These are phyloP conservation scores for Dalbergia oliveri DNA, from an alignment of 306 rosid species.

Conservation along the genomic window DNA sequence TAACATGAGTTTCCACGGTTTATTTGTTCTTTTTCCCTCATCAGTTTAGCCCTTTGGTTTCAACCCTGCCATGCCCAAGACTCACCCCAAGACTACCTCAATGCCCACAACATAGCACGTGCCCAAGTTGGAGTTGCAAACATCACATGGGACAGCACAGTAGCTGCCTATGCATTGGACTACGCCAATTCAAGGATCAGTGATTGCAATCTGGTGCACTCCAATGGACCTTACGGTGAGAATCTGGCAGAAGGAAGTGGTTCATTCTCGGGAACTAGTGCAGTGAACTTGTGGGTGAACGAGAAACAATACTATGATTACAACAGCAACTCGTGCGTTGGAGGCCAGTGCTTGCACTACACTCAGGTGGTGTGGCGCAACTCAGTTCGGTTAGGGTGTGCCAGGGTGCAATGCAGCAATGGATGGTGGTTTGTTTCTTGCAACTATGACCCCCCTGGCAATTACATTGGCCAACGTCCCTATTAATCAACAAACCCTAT, in stretches of 20 bases:
- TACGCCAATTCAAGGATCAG: conserved; percentile 22
- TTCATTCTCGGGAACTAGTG: conserved; percentile 14
- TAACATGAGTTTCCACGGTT: conserved; percentile 13
- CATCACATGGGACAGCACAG: conserved; percentile 43
- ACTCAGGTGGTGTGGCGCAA: conserved; percentile 60
- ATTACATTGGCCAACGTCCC: conserved; percentile 30
- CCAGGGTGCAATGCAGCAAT: conserved; percentile 49
- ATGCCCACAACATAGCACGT: conserved; percentile 47
- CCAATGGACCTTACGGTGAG: conserved; percentile 49
- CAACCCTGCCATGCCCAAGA: conserved; percentile 27
- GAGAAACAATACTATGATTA: conserved; percentile 46
- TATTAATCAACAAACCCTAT: not conserved
- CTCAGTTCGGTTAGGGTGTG: conserved; percentile 56
- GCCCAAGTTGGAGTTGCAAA: conserved; percentile 44
- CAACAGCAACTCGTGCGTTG: conserved; percentile 42
- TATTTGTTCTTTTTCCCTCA: conserved; percentile 19
- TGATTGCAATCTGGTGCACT: conserved; percentile 43
- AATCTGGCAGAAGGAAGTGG: conserved; percentile 47
- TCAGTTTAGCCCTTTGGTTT: not conserved
- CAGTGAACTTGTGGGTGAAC: conserved; percentile 50
- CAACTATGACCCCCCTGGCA: conserved; percentile 55
- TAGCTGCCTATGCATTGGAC: conserved; percentile 39
- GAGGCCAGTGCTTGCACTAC: conserved; percentile 46
- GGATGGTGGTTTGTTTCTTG: conserved; percentile 36
- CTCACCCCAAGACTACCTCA: conserved; percentile 42